Conservation (phyloP, 768 basidiomycete genomes). For the Boletus subcaerulescens region DNA sequence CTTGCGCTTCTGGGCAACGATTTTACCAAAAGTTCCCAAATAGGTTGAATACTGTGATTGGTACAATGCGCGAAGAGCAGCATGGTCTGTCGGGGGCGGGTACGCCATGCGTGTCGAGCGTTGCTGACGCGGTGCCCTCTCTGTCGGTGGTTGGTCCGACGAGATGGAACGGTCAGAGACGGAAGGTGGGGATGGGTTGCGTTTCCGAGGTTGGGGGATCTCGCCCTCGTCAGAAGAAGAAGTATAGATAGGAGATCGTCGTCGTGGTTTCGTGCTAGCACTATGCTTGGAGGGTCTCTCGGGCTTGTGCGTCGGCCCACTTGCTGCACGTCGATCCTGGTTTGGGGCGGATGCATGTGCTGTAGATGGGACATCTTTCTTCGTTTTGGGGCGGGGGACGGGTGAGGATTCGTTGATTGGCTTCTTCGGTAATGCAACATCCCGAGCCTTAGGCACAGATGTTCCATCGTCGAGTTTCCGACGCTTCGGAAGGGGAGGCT, state of each 20-base stretch:
- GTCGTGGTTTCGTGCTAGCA: constrained; percentile 38
- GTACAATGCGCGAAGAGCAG: constrained; percentile 52
- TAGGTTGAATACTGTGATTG: constrained; percentile 51
- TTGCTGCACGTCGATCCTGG: constrained; percentile 9
- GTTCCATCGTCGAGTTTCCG: constrained; percentile 41
- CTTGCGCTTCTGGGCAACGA: constrained; percentile 49
- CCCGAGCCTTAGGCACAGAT: constrained; percentile 18
- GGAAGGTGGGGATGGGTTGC: constrained; percentile 28
- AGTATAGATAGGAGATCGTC: constrained; percentile 61
- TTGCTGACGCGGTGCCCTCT: constrained; percentile 19
- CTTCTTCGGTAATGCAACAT: constrained; percentile 38
- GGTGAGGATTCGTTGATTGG: constrained; percentile 26
- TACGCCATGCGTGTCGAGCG: constrained; percentile 34
- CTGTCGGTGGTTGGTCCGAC: constrained; percentile 15
- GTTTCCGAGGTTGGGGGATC: constrained; percentile 29
- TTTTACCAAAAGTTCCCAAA: constrained; percentile 41
- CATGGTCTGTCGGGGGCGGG: constrained; percentile 45
- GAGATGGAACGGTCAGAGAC: constrained; percentile 22
- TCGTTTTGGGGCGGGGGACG: constrained; percentile 32
- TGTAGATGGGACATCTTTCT: constrained; percentile 35
- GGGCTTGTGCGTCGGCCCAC: constrained; percentile 10
- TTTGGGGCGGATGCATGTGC: constrained; percentile 10
- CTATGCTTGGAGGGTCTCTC: constrained; percentile 22
- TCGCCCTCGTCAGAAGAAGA: constrained; percentile 63
- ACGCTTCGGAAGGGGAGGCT: constrained; percentile 34